These are phyloP conservation scores for Xylaria sp. DNA, from an alignment of 495 filamentous ascomycete species.

Conservation along the genomic window DNA sequence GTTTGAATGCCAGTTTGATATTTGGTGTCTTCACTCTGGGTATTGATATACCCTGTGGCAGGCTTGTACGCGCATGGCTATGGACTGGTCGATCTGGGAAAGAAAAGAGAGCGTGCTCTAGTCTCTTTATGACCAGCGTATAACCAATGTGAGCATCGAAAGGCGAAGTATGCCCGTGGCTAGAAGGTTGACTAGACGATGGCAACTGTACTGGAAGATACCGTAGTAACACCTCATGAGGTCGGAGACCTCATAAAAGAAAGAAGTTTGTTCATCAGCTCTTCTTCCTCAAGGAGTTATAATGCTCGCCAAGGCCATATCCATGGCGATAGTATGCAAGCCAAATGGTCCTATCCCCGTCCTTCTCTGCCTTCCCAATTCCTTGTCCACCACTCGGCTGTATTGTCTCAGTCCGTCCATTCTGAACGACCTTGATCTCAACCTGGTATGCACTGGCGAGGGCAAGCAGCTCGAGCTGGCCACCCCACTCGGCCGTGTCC, in stretches of 20 bases:
- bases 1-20: too few species aligned
- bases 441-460: slow-evolving; percentile 83
- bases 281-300: slow-evolving; percentile 78
- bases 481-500: slow-evolving; percentile 96
- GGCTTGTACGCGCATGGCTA: too few species aligned
- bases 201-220: background rate
- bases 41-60: too few species aligned
- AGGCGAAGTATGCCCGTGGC: background rate
- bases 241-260: background rate
- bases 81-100: too few species aligned
- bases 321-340: slow-evolving; percentile 93
- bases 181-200: background rate
- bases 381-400: slow-evolving; percentile 52
- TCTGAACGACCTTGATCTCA: slow-evolving; percentile 85
- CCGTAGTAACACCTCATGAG: background rate
- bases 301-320: slow-evolving; percentile 94
- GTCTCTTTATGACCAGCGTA: too few species aligned
- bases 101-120: too few species aligned
- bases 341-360: slow-evolving; percentile 67
- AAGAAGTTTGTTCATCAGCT: background rate
- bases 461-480: slow-evolving; percentile 86
- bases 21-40: too few species aligned
- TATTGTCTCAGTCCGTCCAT: slow-evolving; percentile 80
- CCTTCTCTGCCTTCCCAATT: slow-evolving; percentile 31
- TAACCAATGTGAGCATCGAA: background rate